Evolutionary conservation across 2,329 filamentous ascomycete species (phyloP), one percentile per base, ranked within the genome.

Genomic region (Pestalotiopsis fici): DNA sequence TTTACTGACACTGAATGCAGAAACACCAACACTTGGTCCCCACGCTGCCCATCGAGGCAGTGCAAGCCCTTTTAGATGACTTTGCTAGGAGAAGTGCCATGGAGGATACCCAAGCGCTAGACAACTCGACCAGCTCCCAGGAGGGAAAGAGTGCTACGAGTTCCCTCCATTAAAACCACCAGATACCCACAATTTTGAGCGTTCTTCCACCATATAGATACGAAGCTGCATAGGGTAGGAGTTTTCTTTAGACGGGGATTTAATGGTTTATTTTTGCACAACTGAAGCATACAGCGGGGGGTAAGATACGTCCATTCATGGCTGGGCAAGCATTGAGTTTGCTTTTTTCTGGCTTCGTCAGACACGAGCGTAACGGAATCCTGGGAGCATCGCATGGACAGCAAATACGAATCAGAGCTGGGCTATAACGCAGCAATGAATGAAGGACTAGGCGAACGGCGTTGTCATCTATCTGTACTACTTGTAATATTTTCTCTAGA

Each of bases 21-120:
- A 28, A 37, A 12, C 15, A 21, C 25, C 54, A 64, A 11, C 35
- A 65, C 25, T 64, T 69, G 59, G 68, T 74, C 28, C 67, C 67
- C 27, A 69, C 74, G 3, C 39, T 74, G 23, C 72, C 72, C 21
- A 68, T 74, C 15, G 73, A 65, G 35, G 61, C 67, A 12, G 43
- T 68, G 21, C 67, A 70, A 13, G 65, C 64, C 28, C 65, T 70
- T 9, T 23, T 68, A 15, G 67, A 57, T 39, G 57, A 67, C 55
- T 67, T 54, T 47, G 67, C 47, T 56, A 55, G 27, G 65, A 64
- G 64, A 64, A 65, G 66, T 15, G 60, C 61, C 50, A 11, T 67
- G 65, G 61, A 64, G 5, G 27, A 60, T 13, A 31, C 57, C 9
- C 25, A 60, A 18, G 31, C 31, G 18, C 28, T 60, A 15, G 31